A percentile compares a stretch with the other conserved stretches of the same genome.
Evolutionary conservation across 306 rosid genomes (phyloP).

Genomic region (Dicorynia guianensis): DNA sequence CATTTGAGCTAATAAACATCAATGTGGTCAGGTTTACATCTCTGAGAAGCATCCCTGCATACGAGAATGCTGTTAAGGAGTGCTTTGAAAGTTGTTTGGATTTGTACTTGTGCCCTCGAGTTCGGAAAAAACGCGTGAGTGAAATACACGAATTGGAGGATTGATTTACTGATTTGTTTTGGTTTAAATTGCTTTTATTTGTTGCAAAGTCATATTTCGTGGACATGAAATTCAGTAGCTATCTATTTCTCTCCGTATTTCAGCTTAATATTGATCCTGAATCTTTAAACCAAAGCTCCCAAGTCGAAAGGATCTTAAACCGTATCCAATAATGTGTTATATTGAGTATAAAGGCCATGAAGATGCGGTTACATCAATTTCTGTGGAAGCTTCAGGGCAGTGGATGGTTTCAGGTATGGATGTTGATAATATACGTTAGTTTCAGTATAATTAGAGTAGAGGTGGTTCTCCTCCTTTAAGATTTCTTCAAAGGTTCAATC

Average conservation of each 20-base stretch:
- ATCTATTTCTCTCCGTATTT: conserved; percentile 34
- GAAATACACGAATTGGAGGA: conserved; percentile 18
- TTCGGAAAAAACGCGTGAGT: conserved; percentile 89
- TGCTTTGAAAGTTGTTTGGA: conserved; percentile 88
- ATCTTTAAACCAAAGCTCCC: conserved; percentile 95
- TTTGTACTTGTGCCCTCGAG: conserved; percentile 90
- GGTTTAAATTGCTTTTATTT: neutral
- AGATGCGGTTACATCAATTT: conserved; percentile 84
- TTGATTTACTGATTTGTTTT: conserved; percentile 17
- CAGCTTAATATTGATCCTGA: conserved; percentile 93
- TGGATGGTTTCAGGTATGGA: conserved; percentile 96
- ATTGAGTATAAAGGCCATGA: conserved; percentile 88
- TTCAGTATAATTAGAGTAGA: neutral
- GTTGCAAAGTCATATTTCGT: conserved; percentile 6
- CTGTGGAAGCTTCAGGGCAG: conserved; percentile 83
- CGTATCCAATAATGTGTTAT: conserved; percentile 79
- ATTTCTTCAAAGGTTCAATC: conserved; percentile 68
- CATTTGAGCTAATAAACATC: conserved; percentile 36
- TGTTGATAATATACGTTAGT: conserved; percentile 36
- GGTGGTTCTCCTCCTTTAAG: conserved; percentile 32
- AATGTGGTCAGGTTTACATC: conserved; percentile 66
- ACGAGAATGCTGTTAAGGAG: conserved; percentile 80
- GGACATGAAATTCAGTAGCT: neutral
- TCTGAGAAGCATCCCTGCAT: conserved; percentile 90
- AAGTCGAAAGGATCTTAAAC: conserved; percentile 82